Percentiles rank a stretch among this genome's conserved stretches.
Conservation (phyloP, 2,329 filamentous ascomycete genomes). For the Fusarium gaditjirri region DNA sequence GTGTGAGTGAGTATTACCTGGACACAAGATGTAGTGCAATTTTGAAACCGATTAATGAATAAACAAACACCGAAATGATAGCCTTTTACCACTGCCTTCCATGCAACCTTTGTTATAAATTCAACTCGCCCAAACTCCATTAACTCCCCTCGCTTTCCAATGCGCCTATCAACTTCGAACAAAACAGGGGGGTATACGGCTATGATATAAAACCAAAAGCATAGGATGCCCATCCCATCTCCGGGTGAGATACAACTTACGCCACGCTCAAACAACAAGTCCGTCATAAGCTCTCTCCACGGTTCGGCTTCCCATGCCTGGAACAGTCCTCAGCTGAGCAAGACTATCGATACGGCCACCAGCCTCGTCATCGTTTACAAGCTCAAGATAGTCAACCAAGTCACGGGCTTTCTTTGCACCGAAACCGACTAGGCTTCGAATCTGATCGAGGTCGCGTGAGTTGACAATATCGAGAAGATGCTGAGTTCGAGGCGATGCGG, state of each 20-base stretch:
- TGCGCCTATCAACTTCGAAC: conserved; percentile 30
- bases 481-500: conserved; percentile 65
- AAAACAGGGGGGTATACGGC: conserved; percentile 39
- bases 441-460: conserved; percentile 73
- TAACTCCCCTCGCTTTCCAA: conserved; percentile 33
- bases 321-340: conserved; percentile 62
- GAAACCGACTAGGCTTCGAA: conserved; percentile 75
- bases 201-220: conserved; percentile 39
- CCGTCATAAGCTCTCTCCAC: conserved; percentile 68
- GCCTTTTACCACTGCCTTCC: conserved; percentile 21
- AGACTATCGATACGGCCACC: conserved; percentile 58
- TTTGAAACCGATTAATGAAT: background rate
- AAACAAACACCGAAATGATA: conserved; percentile 24
- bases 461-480: conserved; percentile 78
- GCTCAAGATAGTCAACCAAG: conserved; percentile 65
- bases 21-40: background rate
- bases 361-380: conserved; percentile 52
- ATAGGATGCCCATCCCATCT: conserved; percentile 29
- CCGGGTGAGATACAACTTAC: background rate
- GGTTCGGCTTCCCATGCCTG: conserved; percentile 66
- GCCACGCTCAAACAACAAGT: conserved; percentile 44
- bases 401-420: conserved; percentile 77
- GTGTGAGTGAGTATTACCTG: background rate
- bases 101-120: conserved; percentile 31
- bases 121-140: conserved; percentile 32